Base-by-base conservation (phyloP, 345 rosid genomes). In the Mercurialis annua region DNA sequence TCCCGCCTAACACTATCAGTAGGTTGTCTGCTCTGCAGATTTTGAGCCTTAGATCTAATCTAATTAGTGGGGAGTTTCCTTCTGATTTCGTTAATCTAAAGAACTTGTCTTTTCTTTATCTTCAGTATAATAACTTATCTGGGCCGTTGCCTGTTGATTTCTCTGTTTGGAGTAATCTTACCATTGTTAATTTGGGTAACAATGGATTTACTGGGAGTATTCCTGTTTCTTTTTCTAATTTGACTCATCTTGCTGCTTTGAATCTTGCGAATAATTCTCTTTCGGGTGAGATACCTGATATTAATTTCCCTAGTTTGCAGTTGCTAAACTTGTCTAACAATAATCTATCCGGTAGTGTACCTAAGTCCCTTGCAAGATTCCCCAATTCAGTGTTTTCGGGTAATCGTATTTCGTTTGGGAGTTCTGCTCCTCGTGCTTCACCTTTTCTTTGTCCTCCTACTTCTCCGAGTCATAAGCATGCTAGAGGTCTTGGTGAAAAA, bases 21-120 rank as follows among this genome's bases (percentile, higher is more conserved):
- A 85, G 92, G 55, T 87, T 91, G 48, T 81, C 92, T 0, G 84
- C 84, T 36, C 81, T 94, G 67, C 87, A 83, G 85, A 61, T 83
- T 69, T 76, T 89, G 74, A 91, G 98, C 66, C 96, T 94, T 64
- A 80, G 99, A 71, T 87, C 90, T 36, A 94, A 91, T 79, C 70
- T 73, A 20, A 75, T 91, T 62, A 77, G 69, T 62, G 96, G 98
- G 69, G 49, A 67, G 0, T 84, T 91, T 50, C 93, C 99, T 61
- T 50, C 68, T 50, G 99, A 94, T 78, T 80, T 94, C 73, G 3
- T 64, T 57, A 80, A 83, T 60, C 69, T 94, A 63, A 89, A 74
- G 75, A 83, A 79, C 77, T 50, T 94, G 81, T 83, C 90, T 54
- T 87, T 67, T 68, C 89, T 94, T 64, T 89, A 89, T 75, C 84